Base-by-base conservation (phyloP, 257 asterid species). In the Schizonepeta tenuifolia region DNA sequence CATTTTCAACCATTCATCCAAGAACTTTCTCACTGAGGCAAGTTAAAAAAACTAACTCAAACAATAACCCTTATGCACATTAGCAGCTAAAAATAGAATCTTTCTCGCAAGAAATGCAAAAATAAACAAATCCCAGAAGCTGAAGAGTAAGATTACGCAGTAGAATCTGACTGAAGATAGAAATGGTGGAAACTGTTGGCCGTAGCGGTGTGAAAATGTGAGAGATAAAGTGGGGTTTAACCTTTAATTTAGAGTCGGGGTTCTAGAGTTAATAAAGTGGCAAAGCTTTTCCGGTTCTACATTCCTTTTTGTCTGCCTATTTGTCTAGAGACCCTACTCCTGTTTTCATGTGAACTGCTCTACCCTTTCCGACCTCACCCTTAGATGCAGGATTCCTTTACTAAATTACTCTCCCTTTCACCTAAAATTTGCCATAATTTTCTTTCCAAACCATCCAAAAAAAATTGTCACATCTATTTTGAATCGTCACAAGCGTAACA, bases 181-280 rank as follows among this genome's bases (percentile, higher is more conserved):
- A 60, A 63, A 61, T 51, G 54, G 15, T 41, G 53, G 73, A 38
- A 79, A 49, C 12, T 8, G 43, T 8, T 8, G 43, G 43, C 12
- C 9, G 61, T 51, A 64, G 68, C 22, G 83, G 72, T 74, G 77
- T 41, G 81, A 75, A 70, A 79, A 59, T 69, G 47, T 26, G 80
- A 76, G 61, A 72, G 69, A 64, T 36, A 54, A 54, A 70, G 72
- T 81, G 82, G 81, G 86, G 86, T 80, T 83, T 65, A 75, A 80
- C 85, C 73, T 69, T 76, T 58, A 13, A 46, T 24, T 77, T 79
- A 61, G 75, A 76, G 40, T 55, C 51, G 81, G 63, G 86, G 81
- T 84, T 74, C 78, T 73, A 77, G 76, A 61, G 41, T 36, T 40
- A 20, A 40, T 58, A 81, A 84, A 84, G 82, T 77, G 76, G 17